A percentile compares a stretch with the other conserved stretches of the same genome.
Evolutionary conservation across 1,284 basidiomycete species (phyloP).

Genomic region (Moniliella sp.): DNA sequence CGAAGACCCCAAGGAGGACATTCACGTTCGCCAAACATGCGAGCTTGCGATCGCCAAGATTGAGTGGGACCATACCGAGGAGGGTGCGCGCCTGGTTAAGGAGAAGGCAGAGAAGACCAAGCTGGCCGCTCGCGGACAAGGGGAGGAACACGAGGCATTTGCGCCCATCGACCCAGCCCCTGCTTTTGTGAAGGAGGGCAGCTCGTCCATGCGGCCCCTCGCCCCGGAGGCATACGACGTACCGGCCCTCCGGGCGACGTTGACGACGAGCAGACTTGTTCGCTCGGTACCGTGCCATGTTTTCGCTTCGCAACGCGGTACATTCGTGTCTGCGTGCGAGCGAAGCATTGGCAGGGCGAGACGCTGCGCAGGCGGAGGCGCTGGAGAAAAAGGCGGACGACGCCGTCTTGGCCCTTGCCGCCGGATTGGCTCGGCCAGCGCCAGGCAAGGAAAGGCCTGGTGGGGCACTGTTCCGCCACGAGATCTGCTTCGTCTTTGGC

Average conservation of each 20-base stretch:
- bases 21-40: conserved; percentile 80
- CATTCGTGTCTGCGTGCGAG: conserved; percentile 6
- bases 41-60: conserved; percentile 92
- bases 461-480: conserved; percentile 74
- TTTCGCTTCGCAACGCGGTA: conserved; percentile 49
- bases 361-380: not conserved
- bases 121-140: conserved; percentile 1
- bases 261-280: conserved; percentile 62
- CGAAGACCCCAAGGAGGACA: conserved; percentile 46
- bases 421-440: conserved; percentile 58
- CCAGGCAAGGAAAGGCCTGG: too few relatives aligned
- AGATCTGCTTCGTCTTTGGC: conserved; percentile 92
- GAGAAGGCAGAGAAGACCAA: conserved; percentile 5
- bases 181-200: conserved; percentile 29
- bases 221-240: conserved; percentile 20
- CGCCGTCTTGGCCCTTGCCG: conserved; percentile 72
- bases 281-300: conserved; percentile 92
- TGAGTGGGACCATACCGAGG: conserved; percentile 53
- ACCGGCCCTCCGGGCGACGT: conserved; percentile 42
- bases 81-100: conserved; percentile 33
- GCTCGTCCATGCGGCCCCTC: conserved; percentile 9
- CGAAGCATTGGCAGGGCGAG: not conserved
- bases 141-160: conserved; percentile 37
- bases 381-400: conserved; percentile 3
- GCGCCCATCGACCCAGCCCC: conserved; percentile 89